Base-by-base conservation (phyloP, 768 basidiomycete genomes). In the Kwoniella europaea region DNA sequence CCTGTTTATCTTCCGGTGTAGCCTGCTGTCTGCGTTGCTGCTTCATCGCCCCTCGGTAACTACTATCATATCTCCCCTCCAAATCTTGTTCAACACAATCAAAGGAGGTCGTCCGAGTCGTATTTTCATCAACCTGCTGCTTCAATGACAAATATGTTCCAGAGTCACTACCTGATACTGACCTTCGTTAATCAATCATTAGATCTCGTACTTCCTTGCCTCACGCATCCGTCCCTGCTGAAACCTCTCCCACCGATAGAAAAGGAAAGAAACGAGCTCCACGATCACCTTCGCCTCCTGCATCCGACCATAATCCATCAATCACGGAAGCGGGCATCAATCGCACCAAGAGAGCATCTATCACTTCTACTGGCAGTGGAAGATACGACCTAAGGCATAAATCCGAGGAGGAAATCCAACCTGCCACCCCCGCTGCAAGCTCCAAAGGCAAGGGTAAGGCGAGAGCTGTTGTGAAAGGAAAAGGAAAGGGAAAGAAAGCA, bases 221-320 rank as follows among this genome's bases (percentile, higher is more conserved):
- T 20, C 29, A 57, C 2, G 35, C 52, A 16, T 43, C 67, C 18
- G n/a, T 53, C 50, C 52, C 63, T 18, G n/a, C 35, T 29, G 62
- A 54, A 6, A 58, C 44, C 5, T 54, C 50, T 22, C 27, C 43
- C 27, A 10, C 1, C 59, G 79, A 80, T 64, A 71, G 71, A 74
- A 95, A 95, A 74, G 94, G 93, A 69, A 97, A 97, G 89, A 96
- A 95, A 86, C 91, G 92, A 78, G 93, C 92, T 50, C 88, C 87
- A 42, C 90, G 91, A 59, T 91, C 93, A 85, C 84, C 86, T 84
- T 91, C 84, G 89, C 68, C 71, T 61, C 69, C 71, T 24, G 22
- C 67, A 46, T 60, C 71, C 16, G 74, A 71, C n/a, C 85, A 86
- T 27, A 79, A 80, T 70, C 83, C 86, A 22, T 86, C 86, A 67